Evolutionary conservation across 306 rosid genomes (phyloP).

Genomic region (Prosopis cineraria): DNA sequence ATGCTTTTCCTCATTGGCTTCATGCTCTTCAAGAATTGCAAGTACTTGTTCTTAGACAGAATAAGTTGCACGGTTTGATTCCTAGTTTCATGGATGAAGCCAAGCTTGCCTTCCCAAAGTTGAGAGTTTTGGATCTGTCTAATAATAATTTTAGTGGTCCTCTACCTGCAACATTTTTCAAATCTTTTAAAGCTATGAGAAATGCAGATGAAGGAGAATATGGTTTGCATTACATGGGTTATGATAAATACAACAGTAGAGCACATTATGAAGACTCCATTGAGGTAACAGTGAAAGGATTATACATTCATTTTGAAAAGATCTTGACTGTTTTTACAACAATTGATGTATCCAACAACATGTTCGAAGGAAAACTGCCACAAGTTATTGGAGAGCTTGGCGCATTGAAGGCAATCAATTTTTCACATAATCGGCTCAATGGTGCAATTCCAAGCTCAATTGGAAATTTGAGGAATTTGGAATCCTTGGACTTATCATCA

Average conservation of each 20-base stretch:
- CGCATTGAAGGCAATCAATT: background rate
- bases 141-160: background rate
- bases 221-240: background rate
- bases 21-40: background rate
- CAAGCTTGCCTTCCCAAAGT: no score
- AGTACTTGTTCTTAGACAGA: background rate
- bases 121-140: no score
- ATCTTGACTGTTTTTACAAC: no score
- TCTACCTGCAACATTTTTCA: background rate
- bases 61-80: no score
- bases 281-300: background rate
- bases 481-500: no score
- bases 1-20: no score
- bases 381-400: background rate
- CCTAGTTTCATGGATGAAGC: no score
- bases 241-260: no score
- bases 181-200: background rate
- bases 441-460: no score
- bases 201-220: background rate
- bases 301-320: background rate
- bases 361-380: background rate
- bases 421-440: background rate
- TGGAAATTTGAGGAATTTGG: no score
- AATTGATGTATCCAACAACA: no score
- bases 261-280: background rate